Conservation (phyloP, 164 flowering plant species). For the Stephania yunnanensis region DNA sequence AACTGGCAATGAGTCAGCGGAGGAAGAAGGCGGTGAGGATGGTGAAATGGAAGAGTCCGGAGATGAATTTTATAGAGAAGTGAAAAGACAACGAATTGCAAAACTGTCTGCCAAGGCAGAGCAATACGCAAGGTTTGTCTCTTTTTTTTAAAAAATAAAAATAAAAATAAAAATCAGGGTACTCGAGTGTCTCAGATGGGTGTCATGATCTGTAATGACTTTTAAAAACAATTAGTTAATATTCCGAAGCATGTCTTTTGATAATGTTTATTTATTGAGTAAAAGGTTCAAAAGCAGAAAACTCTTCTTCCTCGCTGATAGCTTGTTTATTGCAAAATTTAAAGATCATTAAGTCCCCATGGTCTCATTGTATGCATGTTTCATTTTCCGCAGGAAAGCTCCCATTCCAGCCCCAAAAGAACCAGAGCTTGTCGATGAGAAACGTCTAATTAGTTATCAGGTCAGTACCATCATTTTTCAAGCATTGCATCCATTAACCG, state of each 20-base stretch:
- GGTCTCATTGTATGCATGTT: constrained; percentile 1
- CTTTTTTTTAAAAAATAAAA: too few species aligned
- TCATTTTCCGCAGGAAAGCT: constrained; percentile 38
- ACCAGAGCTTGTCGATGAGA: constrained; percentile 54
- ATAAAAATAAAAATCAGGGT: not conserved
- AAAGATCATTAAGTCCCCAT: not conserved
- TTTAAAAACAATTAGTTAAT: not conserved
- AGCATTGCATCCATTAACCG: not conserved
- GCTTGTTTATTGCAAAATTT: not conserved
- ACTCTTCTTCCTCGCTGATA: not conserved
- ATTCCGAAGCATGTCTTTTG: not conserved
- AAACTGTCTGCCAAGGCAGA: constrained; percentile 60
- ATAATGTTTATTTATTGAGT: too few species aligned
- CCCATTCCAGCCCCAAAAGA: constrained; percentile 40
- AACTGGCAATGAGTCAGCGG: constrained; percentile 23
- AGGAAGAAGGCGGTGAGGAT: constrained; percentile 24
- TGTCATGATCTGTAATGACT: not conserved
- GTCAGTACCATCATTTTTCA: constrained; percentile 27
- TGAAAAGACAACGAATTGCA: constrained; percentile 38
- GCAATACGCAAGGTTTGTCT: constrained; percentile 50
- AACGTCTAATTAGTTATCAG: constrained; percentile 63
- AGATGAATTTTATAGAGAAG: constrained; percentile 72
- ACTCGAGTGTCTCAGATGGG: not conserved
- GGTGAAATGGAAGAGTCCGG: constrained; percentile 35
- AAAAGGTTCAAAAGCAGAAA: not conserved